These are phyloP conservation scores for Phragmites australis DNA, from an alignment of 176 grass and related monocot genomes.

Conservation along the genomic window DNA sequence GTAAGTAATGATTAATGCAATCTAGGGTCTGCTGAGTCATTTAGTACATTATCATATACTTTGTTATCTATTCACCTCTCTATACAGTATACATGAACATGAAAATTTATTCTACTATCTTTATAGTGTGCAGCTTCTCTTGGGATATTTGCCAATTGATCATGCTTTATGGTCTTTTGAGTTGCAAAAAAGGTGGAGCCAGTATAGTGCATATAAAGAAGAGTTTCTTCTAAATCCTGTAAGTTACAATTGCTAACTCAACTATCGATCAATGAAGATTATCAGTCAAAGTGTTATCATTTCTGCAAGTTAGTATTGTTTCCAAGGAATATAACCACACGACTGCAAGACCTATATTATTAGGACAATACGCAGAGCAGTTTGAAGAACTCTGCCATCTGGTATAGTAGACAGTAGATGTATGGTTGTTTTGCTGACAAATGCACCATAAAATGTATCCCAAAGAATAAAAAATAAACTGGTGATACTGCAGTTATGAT, in stretches of 20 bases:
- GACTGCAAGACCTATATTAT: not conserved
- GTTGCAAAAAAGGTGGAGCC: slow-evolving; percentile 80
- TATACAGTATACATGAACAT: too few relatives aligned
- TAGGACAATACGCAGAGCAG: not conserved
- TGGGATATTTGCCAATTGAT: slow-evolving; percentile 93
- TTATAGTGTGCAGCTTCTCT: slow-evolving; percentile 98
- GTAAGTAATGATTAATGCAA: too few relatives aligned
- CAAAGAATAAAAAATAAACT: not conserved
- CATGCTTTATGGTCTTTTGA: slow-evolving; percentile 73
- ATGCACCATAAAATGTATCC: not conserved
- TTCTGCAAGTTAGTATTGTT: not conserved
- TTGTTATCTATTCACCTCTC: slow-evolving; percentile 2
- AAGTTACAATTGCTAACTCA: slow-evolving; percentile 41
- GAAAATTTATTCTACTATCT: slow-evolving; percentile 72
- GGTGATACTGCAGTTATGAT: not conserved
- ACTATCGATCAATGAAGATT: slow-evolving; percentile 15
- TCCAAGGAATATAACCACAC: too few relatives aligned
- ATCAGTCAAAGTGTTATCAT: not conserved
- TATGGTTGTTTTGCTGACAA: slow-evolving; percentile 11
- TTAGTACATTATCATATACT: too few relatives aligned
- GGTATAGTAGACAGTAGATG: not conserved
- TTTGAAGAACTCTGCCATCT: not conserved
- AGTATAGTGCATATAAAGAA: slow-evolving; percentile 78
- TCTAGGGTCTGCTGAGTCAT: slow-evolving; percentile 14
- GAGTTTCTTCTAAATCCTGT: slow-evolving; percentile 90